phyloP scores from a whole-genome alignment of 805 yeast species.

The Cyberlindnera meyerae region DNA sequence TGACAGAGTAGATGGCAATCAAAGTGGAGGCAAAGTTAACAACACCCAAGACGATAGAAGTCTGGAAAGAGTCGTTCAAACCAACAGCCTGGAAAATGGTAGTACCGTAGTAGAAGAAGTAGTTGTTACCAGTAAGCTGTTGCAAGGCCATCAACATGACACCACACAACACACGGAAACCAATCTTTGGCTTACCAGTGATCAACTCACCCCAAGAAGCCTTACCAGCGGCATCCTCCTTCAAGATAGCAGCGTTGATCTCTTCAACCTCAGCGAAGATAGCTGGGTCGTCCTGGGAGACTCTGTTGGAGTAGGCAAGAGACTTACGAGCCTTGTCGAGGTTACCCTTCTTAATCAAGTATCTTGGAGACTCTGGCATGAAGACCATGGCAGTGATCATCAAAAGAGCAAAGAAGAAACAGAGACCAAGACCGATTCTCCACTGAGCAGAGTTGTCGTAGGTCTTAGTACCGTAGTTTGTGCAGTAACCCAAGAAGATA shows the following conservation, averaged over 20 bases:
- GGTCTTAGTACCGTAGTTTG: constrained; percentile 59
- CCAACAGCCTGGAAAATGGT: constrained; percentile 59
- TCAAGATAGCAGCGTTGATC: constrained; percentile 56
- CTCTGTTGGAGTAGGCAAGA: constrained; percentile 55
- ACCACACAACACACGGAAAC: constrained; percentile 44
- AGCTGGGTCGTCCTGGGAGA: constrained; percentile 46
- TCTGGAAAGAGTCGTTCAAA: constrained; percentile 50
- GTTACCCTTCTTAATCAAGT: constrained; percentile 47
- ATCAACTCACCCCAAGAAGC: constrained; percentile 64
- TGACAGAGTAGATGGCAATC: constrained; percentile 45
- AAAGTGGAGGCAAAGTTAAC: constrained; percentile 56
- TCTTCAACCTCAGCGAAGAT: constrained; percentile 53
- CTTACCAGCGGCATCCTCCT: constrained; percentile 55
- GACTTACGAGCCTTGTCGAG: constrained; percentile 60
- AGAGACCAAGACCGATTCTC: constrained; percentile 67
- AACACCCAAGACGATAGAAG: constrained; percentile 54
- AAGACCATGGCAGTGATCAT: constrained; percentile 35
- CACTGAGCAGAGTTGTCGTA: constrained; percentile 66
- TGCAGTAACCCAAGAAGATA: constrained; percentile 72
- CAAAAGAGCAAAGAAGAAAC: constrained; percentile 41
- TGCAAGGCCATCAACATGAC: constrained; percentile 55
- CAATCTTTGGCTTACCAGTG: constrained; percentile 62
- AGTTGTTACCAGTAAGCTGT: constrained; percentile 64
- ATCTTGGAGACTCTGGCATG: constrained; percentile 76
- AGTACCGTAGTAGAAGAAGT: constrained; percentile 64